Conservation (phyloP, 192 early-diverging fungal genomes). For the Umbelopsis sp. region DNA sequence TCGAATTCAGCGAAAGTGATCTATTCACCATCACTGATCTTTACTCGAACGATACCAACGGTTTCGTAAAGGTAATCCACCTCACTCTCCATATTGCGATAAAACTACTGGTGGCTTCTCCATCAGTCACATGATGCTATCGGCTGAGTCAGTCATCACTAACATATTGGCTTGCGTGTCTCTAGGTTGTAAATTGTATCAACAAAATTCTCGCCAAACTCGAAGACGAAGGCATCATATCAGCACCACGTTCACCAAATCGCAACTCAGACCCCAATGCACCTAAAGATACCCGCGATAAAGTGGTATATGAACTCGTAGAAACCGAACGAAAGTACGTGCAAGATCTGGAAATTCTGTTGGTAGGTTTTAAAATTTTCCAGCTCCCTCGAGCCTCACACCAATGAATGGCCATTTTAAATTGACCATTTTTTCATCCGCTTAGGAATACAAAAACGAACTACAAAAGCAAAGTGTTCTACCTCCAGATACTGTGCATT, state of each 20-base stretch:
- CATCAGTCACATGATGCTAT: background rate
- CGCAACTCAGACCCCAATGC: conserved; percentile 56
- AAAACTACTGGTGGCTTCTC: background rate
- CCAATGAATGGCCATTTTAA: background rate
- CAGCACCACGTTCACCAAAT: conserved; percentile 28
- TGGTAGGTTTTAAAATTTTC: conserved; percentile 37
- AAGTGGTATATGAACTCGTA: conserved; percentile 85
- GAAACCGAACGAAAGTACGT: conserved; percentile 95
- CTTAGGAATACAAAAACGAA: conserved; percentile 71
- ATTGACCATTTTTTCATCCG: background rate
- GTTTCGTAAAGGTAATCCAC: conserved; percentile 85
- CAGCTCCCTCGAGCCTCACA: background rate
- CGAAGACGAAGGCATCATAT: conserved; percentile 65
- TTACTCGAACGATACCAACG: conserved; percentile 94
- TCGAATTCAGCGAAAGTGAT: conserved; percentile 74
- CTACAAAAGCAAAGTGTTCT: conserved; percentile 72
- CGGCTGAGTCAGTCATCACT: conserved; percentile 12
- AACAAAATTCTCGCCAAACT: conserved; percentile 76
- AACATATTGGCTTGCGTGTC: conserved; percentile 3
- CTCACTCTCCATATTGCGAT: background rate
- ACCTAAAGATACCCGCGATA: conserved; percentile 88
- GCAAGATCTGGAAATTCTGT: conserved; percentile 83
- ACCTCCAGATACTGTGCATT: conserved; percentile 74
- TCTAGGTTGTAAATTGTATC: conserved; percentile 82
- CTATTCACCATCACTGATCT: conserved; percentile 86